These are phyloP conservation scores for Kappamyces sp. DNA, from an alignment of 192 early-diverging fungal genomes.

Conservation along the genomic window DNA sequence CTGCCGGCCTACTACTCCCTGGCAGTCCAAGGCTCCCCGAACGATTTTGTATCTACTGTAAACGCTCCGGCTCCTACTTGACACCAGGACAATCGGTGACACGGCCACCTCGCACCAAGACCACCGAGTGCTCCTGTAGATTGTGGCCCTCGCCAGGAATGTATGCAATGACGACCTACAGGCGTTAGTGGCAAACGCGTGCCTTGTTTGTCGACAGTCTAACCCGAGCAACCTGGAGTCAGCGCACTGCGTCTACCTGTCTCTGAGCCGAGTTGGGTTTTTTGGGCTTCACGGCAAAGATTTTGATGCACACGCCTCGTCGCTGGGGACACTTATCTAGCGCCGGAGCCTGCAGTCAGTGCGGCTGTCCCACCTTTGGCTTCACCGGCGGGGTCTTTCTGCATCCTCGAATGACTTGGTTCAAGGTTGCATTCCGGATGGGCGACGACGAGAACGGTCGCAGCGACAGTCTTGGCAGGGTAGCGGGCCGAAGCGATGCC, in stretches of 20 bases:
- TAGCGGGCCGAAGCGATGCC: no score
- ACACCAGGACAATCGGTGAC: conserved; percentile 98
- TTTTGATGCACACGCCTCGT: conserved; percentile 91
- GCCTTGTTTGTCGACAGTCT: conserved; percentile 82
- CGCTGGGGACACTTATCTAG: conserved; percentile 83
- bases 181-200: no score
- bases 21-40: conserved; percentile 88
- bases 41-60: conserved; percentile 75
- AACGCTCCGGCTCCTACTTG: no score
- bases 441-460: background rate
- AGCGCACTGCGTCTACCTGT: conserved; percentile 76
- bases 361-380: conserved; percentile 24
- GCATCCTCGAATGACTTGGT: conserved; percentile 83
- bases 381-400: conserved; percentile 49
- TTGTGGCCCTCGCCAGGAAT: conserved; percentile 99
- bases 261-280: conserved; percentile 98
- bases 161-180: conserved; percentile 75
- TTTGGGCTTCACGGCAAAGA: conserved; percentile 93
- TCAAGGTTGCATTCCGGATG: conserved; percentile 64
- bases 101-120: conserved; percentile 90
- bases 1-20: conserved; percentile 81
- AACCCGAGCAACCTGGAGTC: no score
- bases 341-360: conserved; percentile 70
- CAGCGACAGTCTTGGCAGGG: background rate
- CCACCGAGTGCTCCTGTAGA: conserved; percentile 95